Evolutionary conservation across 2,329 filamentous ascomycete genomes (phyloP).

Genomic region (Colletotrichum cereale): DNA sequence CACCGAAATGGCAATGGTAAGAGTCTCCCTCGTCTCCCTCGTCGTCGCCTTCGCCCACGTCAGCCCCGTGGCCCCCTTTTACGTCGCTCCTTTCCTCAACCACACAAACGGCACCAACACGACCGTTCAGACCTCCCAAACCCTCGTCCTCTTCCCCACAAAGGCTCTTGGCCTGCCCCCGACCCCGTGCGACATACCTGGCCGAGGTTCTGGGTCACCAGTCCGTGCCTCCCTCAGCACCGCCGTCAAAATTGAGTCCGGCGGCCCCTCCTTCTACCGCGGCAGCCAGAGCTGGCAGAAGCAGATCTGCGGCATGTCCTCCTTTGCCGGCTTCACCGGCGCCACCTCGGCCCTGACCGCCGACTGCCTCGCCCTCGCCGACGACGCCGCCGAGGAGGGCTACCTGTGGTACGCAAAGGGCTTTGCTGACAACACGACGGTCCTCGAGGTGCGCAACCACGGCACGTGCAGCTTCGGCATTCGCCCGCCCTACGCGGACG

Average conservation of each 20-base stretch:
- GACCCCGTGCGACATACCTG: neutral
- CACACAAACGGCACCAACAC: constrained; percentile 5
- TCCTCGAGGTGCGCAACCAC: constrained; percentile 2
- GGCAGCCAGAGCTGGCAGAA: neutral
- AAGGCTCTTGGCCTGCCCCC: neutral
- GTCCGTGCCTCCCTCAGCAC: neutral
- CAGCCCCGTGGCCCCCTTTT: neutral
- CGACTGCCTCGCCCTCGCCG: constrained; percentile 21
- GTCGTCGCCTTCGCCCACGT: constrained; percentile 7
- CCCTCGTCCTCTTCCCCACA: neutral
- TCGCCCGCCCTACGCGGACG: constrained; percentile 12
- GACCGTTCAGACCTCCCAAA: neutral
- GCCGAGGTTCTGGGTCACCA: too few relatives aligned
- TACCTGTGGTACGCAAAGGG: constrained; percentile 2
- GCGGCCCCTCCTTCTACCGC: neutral
- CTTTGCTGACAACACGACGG: constrained; percentile 23
- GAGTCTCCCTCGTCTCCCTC: neutral
- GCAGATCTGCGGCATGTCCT: constrained; percentile 17
- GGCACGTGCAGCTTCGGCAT: constrained; percentile 29
- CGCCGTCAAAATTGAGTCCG: neutral
- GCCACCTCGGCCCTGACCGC: constrained; percentile 3
- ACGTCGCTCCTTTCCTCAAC: constrained; percentile 10
- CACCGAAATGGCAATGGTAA: constrained; percentile 21
- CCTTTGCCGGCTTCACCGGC: constrained; percentile 14
- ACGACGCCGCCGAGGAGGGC: neutral